phyloP scores from a whole-genome alignment of 768 basidiomycete species.

The Termitomyces sp. region DNA sequence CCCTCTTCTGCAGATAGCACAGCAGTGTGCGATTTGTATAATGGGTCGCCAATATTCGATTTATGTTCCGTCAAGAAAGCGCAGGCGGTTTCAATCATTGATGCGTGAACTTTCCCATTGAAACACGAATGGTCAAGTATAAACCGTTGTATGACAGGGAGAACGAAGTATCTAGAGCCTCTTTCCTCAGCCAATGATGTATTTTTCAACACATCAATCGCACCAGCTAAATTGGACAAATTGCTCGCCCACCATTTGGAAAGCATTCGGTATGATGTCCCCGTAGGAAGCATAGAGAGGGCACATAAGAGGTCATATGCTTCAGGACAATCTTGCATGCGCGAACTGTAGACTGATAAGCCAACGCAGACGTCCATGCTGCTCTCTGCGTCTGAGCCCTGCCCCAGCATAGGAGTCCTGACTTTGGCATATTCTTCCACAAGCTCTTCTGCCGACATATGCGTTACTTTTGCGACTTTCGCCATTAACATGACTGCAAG shows the following conservation, averaged over 20 bases:
- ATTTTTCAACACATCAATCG: conserved; percentile 4
- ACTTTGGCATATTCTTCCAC: neutral
- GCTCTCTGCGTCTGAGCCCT: neutral
- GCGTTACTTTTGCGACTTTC: conserved; percentile 4
- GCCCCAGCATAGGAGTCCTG: neutral
- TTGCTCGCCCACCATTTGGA: conserved; percentile 4
- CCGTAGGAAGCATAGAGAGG: conserved; percentile 21
- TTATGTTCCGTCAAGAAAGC: conserved; percentile 9
- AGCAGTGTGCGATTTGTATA: conserved; percentile 4
- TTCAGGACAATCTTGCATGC: conserved; percentile 3
- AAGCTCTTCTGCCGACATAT: neutral
- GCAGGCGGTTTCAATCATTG: conserved; percentile 10
- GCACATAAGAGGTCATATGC: conserved; percentile 8
- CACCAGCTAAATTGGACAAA: neutral
- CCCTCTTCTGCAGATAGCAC: conserved; percentile 7
- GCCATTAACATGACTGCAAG: conserved; percentile 30
- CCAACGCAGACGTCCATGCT: conserved; percentile 8
- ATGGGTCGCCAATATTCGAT: conserved; percentile 8
- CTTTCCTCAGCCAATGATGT: conserved; percentile 1
- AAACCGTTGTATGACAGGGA: conserved; percentile 17
- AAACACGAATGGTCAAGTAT: conserved; percentile 11
- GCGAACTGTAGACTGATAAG: conserved; percentile 9
- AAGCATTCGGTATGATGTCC: conserved; percentile 11
- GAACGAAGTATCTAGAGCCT: conserved; percentile 11
- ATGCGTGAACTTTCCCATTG: neutral